A percentile compares a stretch with the other conserved stretches of the same genome.
Evolutionary conservation across 2,329 filamentous ascomycete species (phyloP).

Genomic region (Calonectria honghensis): DNA sequence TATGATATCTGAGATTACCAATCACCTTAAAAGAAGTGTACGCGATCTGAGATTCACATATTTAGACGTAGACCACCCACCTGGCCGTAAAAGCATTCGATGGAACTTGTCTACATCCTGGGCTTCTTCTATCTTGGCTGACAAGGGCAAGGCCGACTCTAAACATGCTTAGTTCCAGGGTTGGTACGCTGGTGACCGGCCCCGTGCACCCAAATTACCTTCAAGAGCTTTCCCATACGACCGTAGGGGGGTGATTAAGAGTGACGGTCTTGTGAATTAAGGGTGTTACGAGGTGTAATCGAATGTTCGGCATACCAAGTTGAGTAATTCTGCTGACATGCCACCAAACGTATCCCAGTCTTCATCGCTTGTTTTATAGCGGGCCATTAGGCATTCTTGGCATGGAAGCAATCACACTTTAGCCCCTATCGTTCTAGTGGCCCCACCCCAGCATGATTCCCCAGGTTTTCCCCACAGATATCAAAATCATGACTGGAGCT

Average conservation of each 20-base stretch:
- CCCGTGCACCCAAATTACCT: too few species aligned
- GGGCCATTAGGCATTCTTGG: neutral
- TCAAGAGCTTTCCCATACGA: too few species aligned
- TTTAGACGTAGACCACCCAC: too few species aligned
- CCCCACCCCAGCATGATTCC: neutral
- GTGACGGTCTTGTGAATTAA: too few species aligned
- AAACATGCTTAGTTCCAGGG: neutral
- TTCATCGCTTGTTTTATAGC: neutral
- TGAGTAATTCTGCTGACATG: neutral
- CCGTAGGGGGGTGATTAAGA: too few species aligned
- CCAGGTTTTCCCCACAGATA: slow-evolving; percentile 5
- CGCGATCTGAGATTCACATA: neutral
- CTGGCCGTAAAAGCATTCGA: too few species aligned
- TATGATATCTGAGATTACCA: too few species aligned
- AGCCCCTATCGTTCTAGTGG: neutral
- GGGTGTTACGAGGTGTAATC: too few species aligned
- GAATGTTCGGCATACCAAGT: neutral
- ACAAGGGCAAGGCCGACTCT: neutral
- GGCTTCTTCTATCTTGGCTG: neutral
- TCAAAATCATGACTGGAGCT: neutral
- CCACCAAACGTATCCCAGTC: neutral
- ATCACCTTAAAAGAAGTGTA: neutral
- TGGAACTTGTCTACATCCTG: neutral
- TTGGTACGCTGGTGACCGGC: too few species aligned
- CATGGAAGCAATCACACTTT: neutral